Conservation (phyloP, 1,284 basidiomycete genomes). For the Sanghuangporus sanghuang region DNA sequence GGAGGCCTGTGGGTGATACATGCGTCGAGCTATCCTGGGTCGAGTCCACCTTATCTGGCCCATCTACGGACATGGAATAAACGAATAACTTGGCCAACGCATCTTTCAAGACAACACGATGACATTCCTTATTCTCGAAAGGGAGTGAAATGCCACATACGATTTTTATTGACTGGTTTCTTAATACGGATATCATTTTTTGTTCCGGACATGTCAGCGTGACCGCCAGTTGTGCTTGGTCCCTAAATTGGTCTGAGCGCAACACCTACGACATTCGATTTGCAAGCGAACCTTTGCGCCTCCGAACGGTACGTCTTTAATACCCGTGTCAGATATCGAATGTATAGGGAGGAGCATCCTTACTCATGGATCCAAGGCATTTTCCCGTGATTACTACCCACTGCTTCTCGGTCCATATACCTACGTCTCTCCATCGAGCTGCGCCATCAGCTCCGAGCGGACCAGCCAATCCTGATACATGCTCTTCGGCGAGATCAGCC, state of each 20-base stretch:
- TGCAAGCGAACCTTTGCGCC: constrained; percentile 45
- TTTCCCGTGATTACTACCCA: constrained; percentile 87
- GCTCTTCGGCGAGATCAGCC: constrained; percentile 72
- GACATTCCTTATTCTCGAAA: constrained; percentile 9
- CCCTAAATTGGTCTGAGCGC: constrained; percentile 35
- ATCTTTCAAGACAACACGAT: constrained; percentile 36
- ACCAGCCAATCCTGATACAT: constrained; percentile 58
- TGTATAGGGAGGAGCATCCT: constrained; percentile 47
- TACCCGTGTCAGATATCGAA: constrained; percentile 56
- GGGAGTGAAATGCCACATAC: constrained; percentile 35
- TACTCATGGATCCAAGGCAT: constrained; percentile 84
- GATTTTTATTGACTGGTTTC: constrained; percentile 66
- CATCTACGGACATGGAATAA: constrained; percentile 89
- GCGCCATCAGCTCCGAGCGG: constrained; percentile 48
- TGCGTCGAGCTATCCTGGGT: constrained; percentile 29
- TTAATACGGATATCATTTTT: constrained; percentile 73
- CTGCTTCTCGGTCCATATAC: constrained; percentile 84
- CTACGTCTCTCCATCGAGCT: constrained; percentile 70
- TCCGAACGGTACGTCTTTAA: constrained; percentile 35
- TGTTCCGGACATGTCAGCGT: constrained; percentile 63
- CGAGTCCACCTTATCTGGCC: constrained; percentile 46
- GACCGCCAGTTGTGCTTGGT: constrained; percentile 54
- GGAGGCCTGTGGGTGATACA: constrained; percentile 40
- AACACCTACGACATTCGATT: not conserved
- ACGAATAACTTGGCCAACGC: constrained; percentile 85